Evolutionary conservation across 352 stramenopile species (phyloP), one percentile per base, ranked within the genome.

Genomic region (Phytophthora nicotianae): DNA sequence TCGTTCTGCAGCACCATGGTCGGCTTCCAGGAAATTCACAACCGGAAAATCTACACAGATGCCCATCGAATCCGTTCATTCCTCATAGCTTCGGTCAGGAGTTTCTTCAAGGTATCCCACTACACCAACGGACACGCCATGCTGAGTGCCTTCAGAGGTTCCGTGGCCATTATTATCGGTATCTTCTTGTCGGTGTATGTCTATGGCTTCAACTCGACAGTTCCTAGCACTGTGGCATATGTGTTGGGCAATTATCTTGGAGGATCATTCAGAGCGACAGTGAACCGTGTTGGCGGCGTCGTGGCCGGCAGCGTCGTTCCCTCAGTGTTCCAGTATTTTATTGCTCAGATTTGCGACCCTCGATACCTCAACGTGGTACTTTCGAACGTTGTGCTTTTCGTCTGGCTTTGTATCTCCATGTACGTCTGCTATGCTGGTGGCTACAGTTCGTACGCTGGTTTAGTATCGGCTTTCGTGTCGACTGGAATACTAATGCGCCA

Each of bases 311-410:
- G 78, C 50, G 83, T 93, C 20, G 77, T 93, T 38, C 84, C 84
- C 16, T 91, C 81, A 13, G 81, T 93, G 4, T 90, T 90, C 60
- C 77, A 90, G 72, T 91, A 90, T 48, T 93, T 91, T 73, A 87
- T 90, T 47, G 72, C 72, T 2, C 83, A 91, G 38, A 74, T 86
- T 2, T 93, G 84, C 41, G 42, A 61, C 20, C 72, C 74, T 5
- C 35, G 57, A 16, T 46, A 61, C 14, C 24, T 84, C 2, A 72
- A 74, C n/a, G 58, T 76, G 6, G 29, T 77, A 5, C 58, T 88
- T 10, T 80, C 74, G 2, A 63, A 85, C 49, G 21, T 79, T 3
- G 61, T 77, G 6, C 59, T 89, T 5, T 85, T 90, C 33, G 13
- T 83, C 5, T 90, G 81, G 79, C 58, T 88, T 13, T 67, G 46